Conservation (phyloP, 176 grass and related monocot species). For the Avena sativa region DNA sequence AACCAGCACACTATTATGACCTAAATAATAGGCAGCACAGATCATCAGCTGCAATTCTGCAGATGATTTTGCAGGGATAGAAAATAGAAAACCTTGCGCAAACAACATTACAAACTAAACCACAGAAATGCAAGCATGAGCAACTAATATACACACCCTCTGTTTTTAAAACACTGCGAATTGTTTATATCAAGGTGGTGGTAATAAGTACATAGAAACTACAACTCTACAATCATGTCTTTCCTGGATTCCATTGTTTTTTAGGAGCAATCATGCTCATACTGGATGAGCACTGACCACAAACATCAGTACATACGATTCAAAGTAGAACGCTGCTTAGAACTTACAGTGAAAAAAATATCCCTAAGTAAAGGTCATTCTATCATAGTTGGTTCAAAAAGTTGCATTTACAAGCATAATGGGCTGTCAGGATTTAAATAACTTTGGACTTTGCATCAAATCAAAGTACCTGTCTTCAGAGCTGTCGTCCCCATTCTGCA, state of each 20-base stretch:
- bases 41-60: neutral
- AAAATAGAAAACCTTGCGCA: neutral
- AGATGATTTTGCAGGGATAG: slow-evolving; percentile 21
- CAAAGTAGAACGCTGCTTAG: neutral
- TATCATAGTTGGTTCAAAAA: slow-evolving; percentile 1
- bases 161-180: slow-evolving; percentile 13
- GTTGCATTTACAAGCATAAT: slow-evolving; percentile 7
- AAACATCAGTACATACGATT: neutral
- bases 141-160: neutral
- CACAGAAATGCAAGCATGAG: slow-evolving; percentile 12
- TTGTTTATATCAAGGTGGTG: slow-evolving; percentile 9
- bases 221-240: slow-evolving; percentile 13
- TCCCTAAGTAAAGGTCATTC: neutral
- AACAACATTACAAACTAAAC: slow-evolving; percentile 4
- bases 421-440: neutral
- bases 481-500: slow-evolving; percentile 36
- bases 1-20: neutral
- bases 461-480: slow-evolving; percentile 56
- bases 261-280: neutral
- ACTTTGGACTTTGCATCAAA: neutral
- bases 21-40: slow-evolving; percentile 8
- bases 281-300: neutral
- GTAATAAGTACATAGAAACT: neutral
- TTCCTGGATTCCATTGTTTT: neutral
- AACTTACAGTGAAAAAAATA: neutral